Evolutionary conservation across 2,329 filamentous ascomycete genomes (phyloP), one percentile per base, ranked within the genome.

Genomic region (Arthrobotrys entomopaga): DNA sequence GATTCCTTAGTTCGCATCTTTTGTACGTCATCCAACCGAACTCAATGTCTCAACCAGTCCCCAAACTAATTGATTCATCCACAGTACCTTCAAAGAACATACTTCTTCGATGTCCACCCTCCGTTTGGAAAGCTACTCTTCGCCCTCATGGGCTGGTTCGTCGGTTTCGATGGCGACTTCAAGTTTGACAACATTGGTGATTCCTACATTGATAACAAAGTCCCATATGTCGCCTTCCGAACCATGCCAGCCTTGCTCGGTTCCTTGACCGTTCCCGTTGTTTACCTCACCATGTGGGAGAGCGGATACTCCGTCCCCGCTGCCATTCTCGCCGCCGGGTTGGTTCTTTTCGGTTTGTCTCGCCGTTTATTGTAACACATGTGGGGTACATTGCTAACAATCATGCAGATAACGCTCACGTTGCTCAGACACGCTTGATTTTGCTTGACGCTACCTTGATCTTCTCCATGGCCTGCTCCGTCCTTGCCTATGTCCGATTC

Each of bases 41-140:
- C 42, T 7, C 29, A 34, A 34, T 34, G 5, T 34, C 29, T 34
- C 6, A 6, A 5, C 10, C 29, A 2, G n/a, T 34, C 29, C 5
- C 29, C 7, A 34, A 34, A 10, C 29, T 43, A 49, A 20, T 15
- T 13, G 42, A 63, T 16, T 43, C 46, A 8, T 77, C 88, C 87
- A 11, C 88, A 90, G 82, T 99, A 99, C 82, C 89, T 99, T 79
- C 90, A 97, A 84, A 90, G 93, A 79, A 97, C 93, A 76, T 99
- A 98, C 85, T 99, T 99, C 86, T 99, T 99, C 88, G 95, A 99
- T 84, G 95, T 99, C 65, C 95, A 99, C 82, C 95, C 95, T 78
- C 95, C 95, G 15, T 96, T 99, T 79, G 95, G 92, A 82, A 99
- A 99, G 86, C 92, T 99, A 74, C 89, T 99, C 58, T 98, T 98